Percentiles rank a stretch among this genome's conserved stretches.
These are phyloP conservation scores for Brassica cretica DNA, from an alignment of 345 rosid genomes.

Conservation along the genomic window DNA sequence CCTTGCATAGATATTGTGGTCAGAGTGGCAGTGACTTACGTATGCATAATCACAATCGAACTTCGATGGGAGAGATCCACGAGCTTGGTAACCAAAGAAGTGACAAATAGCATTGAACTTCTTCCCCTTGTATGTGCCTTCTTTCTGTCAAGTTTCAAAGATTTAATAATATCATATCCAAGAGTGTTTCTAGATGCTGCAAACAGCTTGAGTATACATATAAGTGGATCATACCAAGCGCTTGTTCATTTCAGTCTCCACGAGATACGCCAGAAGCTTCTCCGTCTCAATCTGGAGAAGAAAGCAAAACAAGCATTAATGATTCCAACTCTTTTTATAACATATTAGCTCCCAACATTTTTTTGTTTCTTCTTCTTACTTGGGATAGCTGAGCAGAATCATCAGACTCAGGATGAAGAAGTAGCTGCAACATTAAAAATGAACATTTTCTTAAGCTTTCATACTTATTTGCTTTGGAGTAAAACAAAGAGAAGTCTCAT, in stretches of 20 bases:
- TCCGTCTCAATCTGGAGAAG: slow-evolving; percentile 86
- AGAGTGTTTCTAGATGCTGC: slow-evolving; percentile 2
- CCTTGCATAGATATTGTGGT: not conserved
- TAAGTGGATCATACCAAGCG: slow-evolving; percentile 54
- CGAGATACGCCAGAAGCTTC: slow-evolving; percentile 95
- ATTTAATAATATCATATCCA: slow-evolving; percentile 2
- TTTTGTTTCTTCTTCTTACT: slow-evolving; percentile 44
- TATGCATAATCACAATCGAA: slow-evolving; percentile 97
- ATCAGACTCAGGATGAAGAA: slow-evolving; percentile 93
- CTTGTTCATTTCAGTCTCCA: slow-evolving; percentile 91
- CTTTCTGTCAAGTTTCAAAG: slow-evolving; percentile 59
- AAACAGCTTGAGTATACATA: not conserved
- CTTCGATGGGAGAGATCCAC: slow-evolving; percentile 96
- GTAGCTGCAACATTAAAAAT: slow-evolving; percentile 61
- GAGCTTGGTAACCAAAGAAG: slow-evolving; percentile 99
- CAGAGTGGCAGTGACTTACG: slow-evolving; percentile 49
- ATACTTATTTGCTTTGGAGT: slow-evolving; percentile 2
- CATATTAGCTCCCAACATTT: not conserved
- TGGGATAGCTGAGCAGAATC: slow-evolving; percentile 99
- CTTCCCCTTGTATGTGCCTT: slow-evolving; percentile 89
- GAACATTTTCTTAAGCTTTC: slow-evolving; percentile 28
- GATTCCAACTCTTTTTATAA: slow-evolving; percentile 15
- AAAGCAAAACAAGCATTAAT: slow-evolving; percentile 28
- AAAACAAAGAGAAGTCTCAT: slow-evolving; percentile 7
- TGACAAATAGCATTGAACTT: slow-evolving; percentile 97